Percentiles rank a stretch among this genome's conserved stretches.
Evolutionary conservation across 805 yeast genomes (phyloP).

Genomic region (Kluyveromyces dobzhanskii): DNA sequence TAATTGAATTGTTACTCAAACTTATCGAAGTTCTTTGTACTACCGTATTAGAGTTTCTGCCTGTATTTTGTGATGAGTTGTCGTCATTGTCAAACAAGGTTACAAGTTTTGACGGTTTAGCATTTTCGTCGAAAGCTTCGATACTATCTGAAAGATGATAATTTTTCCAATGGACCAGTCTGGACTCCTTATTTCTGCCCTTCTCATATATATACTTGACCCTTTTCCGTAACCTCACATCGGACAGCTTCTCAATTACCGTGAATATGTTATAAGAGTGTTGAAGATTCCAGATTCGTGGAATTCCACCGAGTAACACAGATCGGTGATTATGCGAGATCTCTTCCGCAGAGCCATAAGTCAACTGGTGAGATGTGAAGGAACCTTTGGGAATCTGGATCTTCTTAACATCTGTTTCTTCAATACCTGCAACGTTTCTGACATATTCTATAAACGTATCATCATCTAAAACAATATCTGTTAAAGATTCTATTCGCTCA

Average conservation of each 20-base stretch:
- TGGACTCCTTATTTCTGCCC: background rate
- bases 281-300: constrained; percentile 42
- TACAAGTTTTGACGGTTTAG: background rate
- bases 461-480: constrained; percentile 16
- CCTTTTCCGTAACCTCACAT: constrained; percentile 4
- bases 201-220: constrained; percentile 2
- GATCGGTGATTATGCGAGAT: constrained; percentile 41
- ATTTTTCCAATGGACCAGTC: background rate
- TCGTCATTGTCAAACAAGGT: background rate
- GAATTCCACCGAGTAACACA: constrained; percentile 50
- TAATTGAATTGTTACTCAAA: too few species aligned
- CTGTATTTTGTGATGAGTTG: too few species aligned
- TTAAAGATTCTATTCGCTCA: constrained; percentile 6
- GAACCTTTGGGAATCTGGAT: constrained; percentile 40
- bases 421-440: constrained; percentile 6
- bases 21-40: too few species aligned
- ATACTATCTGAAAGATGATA: constrained; percentile 1
- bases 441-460: constrained; percentile 11
- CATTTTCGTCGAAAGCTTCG: background rate
- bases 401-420: constrained; percentile 6
- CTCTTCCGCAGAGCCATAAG: constrained; percentile 42
- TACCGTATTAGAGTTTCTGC: too few species aligned
- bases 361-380: constrained; percentile 53
- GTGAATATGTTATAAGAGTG: constrained; percentile 10
- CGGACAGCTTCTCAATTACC: constrained; percentile 4